Evolutionary conservation across 1,284 basidiomycete species (phyloP).

Genomic region (Ceratobasidium sp.): DNA sequence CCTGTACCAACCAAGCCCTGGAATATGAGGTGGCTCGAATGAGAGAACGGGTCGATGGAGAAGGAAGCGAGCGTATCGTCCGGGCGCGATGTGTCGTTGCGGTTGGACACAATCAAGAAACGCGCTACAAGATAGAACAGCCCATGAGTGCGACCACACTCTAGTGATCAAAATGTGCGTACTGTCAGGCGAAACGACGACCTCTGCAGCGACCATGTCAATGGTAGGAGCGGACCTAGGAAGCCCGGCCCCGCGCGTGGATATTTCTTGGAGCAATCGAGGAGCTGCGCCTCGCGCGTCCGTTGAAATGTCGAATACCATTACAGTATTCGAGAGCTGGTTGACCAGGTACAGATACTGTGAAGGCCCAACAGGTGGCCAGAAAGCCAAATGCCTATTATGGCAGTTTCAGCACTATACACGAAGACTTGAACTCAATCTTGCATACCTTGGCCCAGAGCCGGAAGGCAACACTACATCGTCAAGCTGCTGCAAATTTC

Average conservation of each 20-base stretch:
- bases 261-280: constrained; percentile 14
- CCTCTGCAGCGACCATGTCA: constrained; percentile 16
- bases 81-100: constrained; percentile 10
- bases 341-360: constrained; percentile 11
- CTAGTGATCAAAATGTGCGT: neutral
- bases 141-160: neutral
- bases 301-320: constrained; percentile 24
- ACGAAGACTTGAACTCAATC: neutral
- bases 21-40: neutral
- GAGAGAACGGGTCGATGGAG: constrained; percentile 9
- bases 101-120: constrained; percentile 26
- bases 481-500: constrained; percentile 6
- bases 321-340: constrained; percentile 25
- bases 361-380: constrained; percentile 28
- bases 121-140: neutral
- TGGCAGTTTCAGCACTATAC: neutral
- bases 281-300: constrained; percentile 6
- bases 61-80: constrained; percentile 25
- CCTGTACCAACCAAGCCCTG: constrained; percentile 13
- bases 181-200: constrained; percentile 19
- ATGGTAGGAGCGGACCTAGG: constrained; percentile 8
- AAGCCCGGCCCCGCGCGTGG: constrained; percentile 7
- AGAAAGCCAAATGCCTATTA: constrained; percentile 20
- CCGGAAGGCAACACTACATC: constrained; percentile 20
- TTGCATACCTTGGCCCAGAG: constrained; percentile 14